Evolutionary conservation across 495 filamentous ascomycete species (phyloP).

Genomic region (Hypomontagnella submonticulosa): DNA sequence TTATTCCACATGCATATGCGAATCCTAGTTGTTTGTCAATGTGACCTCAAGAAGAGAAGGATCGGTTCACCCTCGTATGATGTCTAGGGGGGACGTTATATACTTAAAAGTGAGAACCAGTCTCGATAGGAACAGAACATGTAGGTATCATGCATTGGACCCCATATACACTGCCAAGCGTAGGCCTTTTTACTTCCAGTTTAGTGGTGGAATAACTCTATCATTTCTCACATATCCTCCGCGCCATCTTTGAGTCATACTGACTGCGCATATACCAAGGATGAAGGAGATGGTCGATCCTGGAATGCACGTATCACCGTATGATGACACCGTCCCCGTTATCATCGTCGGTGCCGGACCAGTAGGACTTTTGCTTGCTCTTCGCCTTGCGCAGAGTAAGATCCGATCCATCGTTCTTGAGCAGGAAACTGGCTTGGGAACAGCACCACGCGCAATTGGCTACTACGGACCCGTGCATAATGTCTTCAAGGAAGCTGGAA

Average conservation of each 20-base stretch:
- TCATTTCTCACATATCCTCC: no score
- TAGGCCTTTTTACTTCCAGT: background rate
- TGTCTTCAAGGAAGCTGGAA: slow-evolving; percentile 22
- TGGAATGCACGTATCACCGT: background rate
- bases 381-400: slow-evolving; percentile 16
- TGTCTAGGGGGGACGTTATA: background rate
- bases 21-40: no score
- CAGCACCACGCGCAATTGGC: slow-evolving; percentile 19
- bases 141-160: background rate
- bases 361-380: slow-evolving; percentile 21
- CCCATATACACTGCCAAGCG: background rate
- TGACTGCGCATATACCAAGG: no score
- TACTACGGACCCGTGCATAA: slow-evolving; percentile 24
- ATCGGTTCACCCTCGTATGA: slow-evolving; percentile 11
- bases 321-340: slow-evolving; percentile 6
- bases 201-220: no score
- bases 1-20: no score
- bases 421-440: slow-evolving; percentile 8
- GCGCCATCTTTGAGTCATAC: no score
- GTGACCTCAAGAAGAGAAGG: background rate
- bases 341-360: slow-evolving; percentile 21
- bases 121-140: background rate
- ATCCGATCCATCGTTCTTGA: slow-evolving; percentile 14
- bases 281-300: background rate
- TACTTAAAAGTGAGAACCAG: slow-evolving; percentile 3